Percentiles rank a stretch among this genome's conserved stretches.
phyloP scores from a whole-genome alignment of 495 filamentous ascomycete genomes.

The Monascus purpureus region DNA sequence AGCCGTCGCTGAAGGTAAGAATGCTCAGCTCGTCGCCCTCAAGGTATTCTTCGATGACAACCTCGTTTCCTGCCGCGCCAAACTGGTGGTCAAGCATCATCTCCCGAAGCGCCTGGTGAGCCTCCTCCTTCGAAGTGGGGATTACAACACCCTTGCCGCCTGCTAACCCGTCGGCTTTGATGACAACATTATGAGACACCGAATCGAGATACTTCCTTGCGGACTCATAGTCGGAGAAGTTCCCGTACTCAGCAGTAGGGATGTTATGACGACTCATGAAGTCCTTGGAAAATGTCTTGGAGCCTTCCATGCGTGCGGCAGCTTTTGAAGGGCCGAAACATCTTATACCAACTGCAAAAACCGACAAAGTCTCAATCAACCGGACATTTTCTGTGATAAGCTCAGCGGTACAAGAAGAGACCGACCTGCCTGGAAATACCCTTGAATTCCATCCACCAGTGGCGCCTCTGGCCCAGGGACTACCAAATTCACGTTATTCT shows the following conservation, averaged over 20 bases:
- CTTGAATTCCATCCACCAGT: constrained; percentile 80
- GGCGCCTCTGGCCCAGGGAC: constrained; percentile 88
- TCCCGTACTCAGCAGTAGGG: constrained; percentile 79
- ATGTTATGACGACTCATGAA: constrained; percentile 90
- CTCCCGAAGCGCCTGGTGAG: constrained; percentile 62
- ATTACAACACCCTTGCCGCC: constrained; percentile 91
- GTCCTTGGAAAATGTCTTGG: constrained; percentile 94
- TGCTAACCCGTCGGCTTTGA: constrained; percentile 79
- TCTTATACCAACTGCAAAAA: constrained; percentile 48
- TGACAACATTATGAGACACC: constrained; percentile 63
- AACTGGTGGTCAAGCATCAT: constrained; percentile 89
- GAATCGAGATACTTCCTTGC: constrained; percentile 64
- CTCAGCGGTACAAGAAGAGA: too few species aligned
- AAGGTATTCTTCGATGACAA: constrained; percentile 93
- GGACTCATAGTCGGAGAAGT: constrained; percentile 69
- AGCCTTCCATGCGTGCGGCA: constrained; percentile 86
- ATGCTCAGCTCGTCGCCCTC: constrained; percentile 88
- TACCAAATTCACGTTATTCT: constrained; percentile 65
- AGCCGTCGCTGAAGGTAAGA: constrained; percentile 81
- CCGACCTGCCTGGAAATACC: constrained; percentile 56
- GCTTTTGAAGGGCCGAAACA: constrained; percentile 78
- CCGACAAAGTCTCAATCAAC: not conserved
- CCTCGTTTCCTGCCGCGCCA: constrained; percentile 74
- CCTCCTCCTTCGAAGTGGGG: constrained; percentile 66
- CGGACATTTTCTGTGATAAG: too few species aligned